Percentiles rank a stretch among this genome's conserved stretches.
phyloP scores from a whole-genome alignment of 768 basidiomycete species.

The Kwoniella sp. region DNA sequence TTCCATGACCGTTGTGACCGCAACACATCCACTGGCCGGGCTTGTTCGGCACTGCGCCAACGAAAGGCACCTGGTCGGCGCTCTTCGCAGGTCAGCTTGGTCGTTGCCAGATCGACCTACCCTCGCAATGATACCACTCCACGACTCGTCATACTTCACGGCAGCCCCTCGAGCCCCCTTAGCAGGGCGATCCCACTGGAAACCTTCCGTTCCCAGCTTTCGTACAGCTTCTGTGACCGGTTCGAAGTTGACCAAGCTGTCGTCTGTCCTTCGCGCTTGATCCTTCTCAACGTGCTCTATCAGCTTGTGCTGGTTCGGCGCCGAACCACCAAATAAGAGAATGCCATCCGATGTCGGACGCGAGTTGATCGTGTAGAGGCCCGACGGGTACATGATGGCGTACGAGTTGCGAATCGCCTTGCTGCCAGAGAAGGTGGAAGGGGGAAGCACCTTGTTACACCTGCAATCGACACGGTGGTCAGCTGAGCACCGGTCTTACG shows the following conservation, averaged over 20 bases:
- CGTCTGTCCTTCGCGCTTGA: constrained; percentile 13
- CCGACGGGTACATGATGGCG: constrained; percentile 14
- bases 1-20: constrained; percentile 33
- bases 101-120: no score
- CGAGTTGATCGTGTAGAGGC: constrained; percentile 25
- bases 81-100: constrained; percentile 17
- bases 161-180: neutral
- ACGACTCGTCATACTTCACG: constrained; percentile 31
- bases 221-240: constrained; percentile 39
- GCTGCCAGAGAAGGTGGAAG: constrained; percentile 30
- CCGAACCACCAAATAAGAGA: constrained; percentile 23
- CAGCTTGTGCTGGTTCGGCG: constrained; percentile 18
- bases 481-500: neutral
- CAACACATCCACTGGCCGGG: constrained; percentile 35
- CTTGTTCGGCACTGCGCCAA: constrained; percentile 36
- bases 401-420: constrained; percentile 25
- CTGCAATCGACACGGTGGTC: constrained; percentile 55
- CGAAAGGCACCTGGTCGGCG: constrained; percentile 36
- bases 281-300: constrained; percentile 22
- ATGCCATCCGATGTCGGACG: constrained; percentile 17
- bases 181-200: constrained; percentile 28
- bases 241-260: constrained; percentile 26
- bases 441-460: constrained; percentile 54
- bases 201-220: constrained; percentile 29
- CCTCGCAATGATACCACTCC: constrained; percentile 44